Evolutionary conservation across 805 yeast species (phyloP), one percentile per base, ranked within the genome.

Genomic region (Ogataea pilisensis): DNA sequence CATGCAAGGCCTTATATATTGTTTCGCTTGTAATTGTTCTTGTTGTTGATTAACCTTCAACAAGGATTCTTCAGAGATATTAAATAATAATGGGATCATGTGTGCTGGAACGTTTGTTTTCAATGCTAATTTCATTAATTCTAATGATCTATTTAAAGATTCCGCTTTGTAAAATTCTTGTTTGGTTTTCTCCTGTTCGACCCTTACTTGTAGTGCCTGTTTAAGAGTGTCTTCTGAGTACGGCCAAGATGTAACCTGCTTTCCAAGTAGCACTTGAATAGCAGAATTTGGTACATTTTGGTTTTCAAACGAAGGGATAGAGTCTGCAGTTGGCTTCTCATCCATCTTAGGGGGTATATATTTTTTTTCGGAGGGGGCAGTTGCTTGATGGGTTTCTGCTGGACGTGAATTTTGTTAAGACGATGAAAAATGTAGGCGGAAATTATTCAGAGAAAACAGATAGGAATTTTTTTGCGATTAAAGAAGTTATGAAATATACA

Each of bases 101-200:
- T 72, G 61, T 1, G 80, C 67, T 0, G 95, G 93, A 2, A 89
- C 65, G 14, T 81, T 80, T 12, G 80, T 73, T 19, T 65, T 65
- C 5, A 75, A 53, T 0, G 95, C 90, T 12, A 69, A 64, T 43
- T 76, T 76, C 37, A 90, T 53, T 16, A 89, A 67, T 38, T 82
- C 81, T 25, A 83, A 62, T 18, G 84, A 73, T 41, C 75, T 72
- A 31, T 73, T 72, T 20, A 82, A 68, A 31, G 73, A 64, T 55
- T 89, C 95, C 17, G 82, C 65, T 39, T 72, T 74, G 57, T 84
- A 82, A 50, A 70, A 81, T 49, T 84, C 93, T 58, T 89, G 96
- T 49, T 82, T 83, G 2, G 96, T 83, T 33, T 74, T 70, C 58
- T 90, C 96, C 55, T 84, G 91, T 57, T 87, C 89, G 3, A 77